phyloP scores from a whole-genome alignment of 441 rosid genomes.

The Erysimum pusillum region DNA sequence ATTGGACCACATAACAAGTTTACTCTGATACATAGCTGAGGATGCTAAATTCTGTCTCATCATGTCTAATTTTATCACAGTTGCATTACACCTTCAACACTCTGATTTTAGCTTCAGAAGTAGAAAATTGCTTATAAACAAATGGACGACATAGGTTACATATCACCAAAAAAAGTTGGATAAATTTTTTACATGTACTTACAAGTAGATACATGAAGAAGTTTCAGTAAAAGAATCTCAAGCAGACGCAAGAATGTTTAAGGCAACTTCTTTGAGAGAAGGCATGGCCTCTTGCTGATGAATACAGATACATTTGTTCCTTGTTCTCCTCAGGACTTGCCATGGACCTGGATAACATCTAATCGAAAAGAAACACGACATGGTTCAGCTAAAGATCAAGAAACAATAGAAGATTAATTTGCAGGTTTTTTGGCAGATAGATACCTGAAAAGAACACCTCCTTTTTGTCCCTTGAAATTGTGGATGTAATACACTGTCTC shows the following conservation, averaged over 20 bases:
- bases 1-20: no score
- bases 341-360: conserved; percentile 98
- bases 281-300: conserved; percentile 91
- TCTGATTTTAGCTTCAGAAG: neutral
- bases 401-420: neutral
- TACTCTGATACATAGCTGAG: no score
- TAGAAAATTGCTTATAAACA: conserved; percentile 1
- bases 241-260: conserved; percentile 64
- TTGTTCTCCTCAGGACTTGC: conserved; percentile 76
- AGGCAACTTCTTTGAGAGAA: conserved; percentile 89
- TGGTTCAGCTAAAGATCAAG: neutral
- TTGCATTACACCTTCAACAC: no score
- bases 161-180: neutral
- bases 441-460: conserved; percentile 94
- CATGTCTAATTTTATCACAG: no score
- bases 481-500: conserved; percentile 94
- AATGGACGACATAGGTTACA: conserved; percentile 37
- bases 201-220: conserved; percentile 13
- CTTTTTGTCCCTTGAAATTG: conserved; percentile 87
- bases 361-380: neutral
- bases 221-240: conserved; percentile 23
- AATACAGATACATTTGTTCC: conserved; percentile 56
- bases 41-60: no score
- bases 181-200: no score
- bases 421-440: neutral